Evolutionary conservation across 2,329 filamentous ascomycete genomes (phyloP), one percentile per base, ranked within the genome.

Genomic region (Trichoderma atroviride): DNA sequence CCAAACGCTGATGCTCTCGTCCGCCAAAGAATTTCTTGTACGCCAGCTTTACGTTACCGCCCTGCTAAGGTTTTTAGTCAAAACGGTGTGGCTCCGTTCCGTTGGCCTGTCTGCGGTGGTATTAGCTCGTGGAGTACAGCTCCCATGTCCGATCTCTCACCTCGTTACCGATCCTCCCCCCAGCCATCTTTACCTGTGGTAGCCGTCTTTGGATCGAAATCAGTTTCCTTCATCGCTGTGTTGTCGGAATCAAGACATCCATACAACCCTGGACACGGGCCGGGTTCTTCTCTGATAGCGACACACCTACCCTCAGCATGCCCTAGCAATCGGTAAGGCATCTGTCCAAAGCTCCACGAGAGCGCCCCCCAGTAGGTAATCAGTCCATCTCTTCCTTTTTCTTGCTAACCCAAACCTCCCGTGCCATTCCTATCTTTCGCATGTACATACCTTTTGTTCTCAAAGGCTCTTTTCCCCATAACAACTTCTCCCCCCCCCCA

Each of bases 111-210:
- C 58, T 69, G 50, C 65, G 33, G 56, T 59, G 33, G 56, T 57
- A 64, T 55, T 56, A 68, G 68, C 68, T 70, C 61, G 35, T 61
- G 62, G 69, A 58, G 57, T 37, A 40, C 58, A 52, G 53, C 53
- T 56, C 55, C 40, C 35, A 43, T 24, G 47, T 59, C 65, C 69
- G 69, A 70, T 70, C 69, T 52, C 69, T 59, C 65, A 69, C 69
- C 43, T 50, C 65, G 55, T 57, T 43, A 40, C 57, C 69, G 69
- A 70, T 70, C 63, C 27, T 27, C 37, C 53, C 58, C 59, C 65
- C 61, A 62, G 65, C 53, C 16, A 13, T 60, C 50, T 16, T 52
- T 61, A 43, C 40, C 40, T 43, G 19, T 43, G 19, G 40, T 53
- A 33, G 62, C 43, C n/a, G 55, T 56, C 52, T 43, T 19, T 52